Evolutionary conservation across 2,329 filamentous ascomycete genomes (phyloP), one percentile per base, ranked within the genome.

Genomic region (Talaromyces funiculosus): DNA sequence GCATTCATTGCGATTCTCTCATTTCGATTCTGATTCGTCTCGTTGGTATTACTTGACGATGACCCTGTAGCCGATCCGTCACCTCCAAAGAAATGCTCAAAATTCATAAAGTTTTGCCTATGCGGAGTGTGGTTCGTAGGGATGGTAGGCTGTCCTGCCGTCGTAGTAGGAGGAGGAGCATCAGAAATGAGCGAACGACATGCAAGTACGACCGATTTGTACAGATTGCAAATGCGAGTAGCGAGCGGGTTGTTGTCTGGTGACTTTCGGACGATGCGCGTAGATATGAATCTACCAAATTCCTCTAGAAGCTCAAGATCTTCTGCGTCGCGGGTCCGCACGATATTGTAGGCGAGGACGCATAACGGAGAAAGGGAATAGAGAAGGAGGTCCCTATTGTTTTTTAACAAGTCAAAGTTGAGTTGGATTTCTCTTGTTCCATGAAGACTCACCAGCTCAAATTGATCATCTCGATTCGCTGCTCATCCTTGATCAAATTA

Each of bases 31-130:
- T 33, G 26, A 20, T 14, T 33, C 10, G 26, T 51, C 10, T 18
- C 47, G 9, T 20, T 12, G 26, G 26, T 18, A 33, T 20, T 51
- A 20, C 29, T 43, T 16, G 29, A 26, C 12, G 57, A 24, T 16
- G 38, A 18, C 6, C 38, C 29, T 4, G 12, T 9, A 12, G 31
- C 18, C 5, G 42, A 4, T 24, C 24, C 47, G 22, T 22, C 18
- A 20, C 26, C 29, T 10, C 47, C 38, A 24, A 61, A 57, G 42
- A 61, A 57, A 5, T 45, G 20, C 24, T 61, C 59, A 14, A 61
- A 61, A 37, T 61, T 57, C 38, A 61, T 45, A 40, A 61, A 61
- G 18, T 61, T 60, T 16, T 57, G 43, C 35, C 59, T 56, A 4
- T 22, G 29, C 16, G 59, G 42, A 7, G 53, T 57, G 35, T 61